These are phyloP conservation scores for Blepharisma stoltei DNA, from an alignment of 73 alveolate genomes.

Conservation along the genomic window DNA sequence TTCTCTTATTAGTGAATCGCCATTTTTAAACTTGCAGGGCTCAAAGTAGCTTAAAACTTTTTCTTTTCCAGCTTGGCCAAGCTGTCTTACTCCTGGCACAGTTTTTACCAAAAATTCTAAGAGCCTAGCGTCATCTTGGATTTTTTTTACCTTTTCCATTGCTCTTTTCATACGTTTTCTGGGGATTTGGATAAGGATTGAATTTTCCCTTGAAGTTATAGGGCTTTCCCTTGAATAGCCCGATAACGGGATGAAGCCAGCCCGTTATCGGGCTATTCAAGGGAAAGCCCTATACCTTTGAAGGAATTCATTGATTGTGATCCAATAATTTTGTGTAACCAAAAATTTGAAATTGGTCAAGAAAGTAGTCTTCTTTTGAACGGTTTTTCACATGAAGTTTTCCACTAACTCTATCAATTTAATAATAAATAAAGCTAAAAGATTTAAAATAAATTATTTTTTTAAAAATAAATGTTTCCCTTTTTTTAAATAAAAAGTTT, in stretches of 20 bases:
- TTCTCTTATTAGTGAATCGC: slow-evolving; percentile 9
- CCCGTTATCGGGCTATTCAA: too few relatives aligned
- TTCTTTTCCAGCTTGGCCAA: slow-evolving; percentile 16
- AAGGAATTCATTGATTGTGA: not conserved
- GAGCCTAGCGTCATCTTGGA: not conserved
- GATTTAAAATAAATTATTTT: too few relatives aligned
- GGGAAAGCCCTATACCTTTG: too few relatives aligned
- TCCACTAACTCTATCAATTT: too few relatives aligned
- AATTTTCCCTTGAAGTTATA: not conserved
- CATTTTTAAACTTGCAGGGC: not conserved
- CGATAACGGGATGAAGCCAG: too few relatives aligned
- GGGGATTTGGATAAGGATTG: not conserved
- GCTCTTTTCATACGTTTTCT: not conserved
- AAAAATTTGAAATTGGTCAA: not conserved
- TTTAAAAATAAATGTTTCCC: too few relatives aligned
- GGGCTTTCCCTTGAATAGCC: too few relatives aligned
- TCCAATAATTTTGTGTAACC: not conserved
- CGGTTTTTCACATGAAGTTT: not conserved
- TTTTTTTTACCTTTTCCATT: not conserved
- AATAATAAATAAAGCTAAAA: too few relatives aligned
- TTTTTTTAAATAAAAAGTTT: too few relatives aligned
- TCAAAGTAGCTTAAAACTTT: not conserved
- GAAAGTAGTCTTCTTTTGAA: not conserved
- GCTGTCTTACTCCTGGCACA: slow-evolving; percentile 6
- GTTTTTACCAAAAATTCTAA: slow-evolving; percentile 1